Evolutionary conservation across 2,329 filamentous ascomycete genomes (phyloP).

Genomic region (Rhynchosporium secalis): DNA sequence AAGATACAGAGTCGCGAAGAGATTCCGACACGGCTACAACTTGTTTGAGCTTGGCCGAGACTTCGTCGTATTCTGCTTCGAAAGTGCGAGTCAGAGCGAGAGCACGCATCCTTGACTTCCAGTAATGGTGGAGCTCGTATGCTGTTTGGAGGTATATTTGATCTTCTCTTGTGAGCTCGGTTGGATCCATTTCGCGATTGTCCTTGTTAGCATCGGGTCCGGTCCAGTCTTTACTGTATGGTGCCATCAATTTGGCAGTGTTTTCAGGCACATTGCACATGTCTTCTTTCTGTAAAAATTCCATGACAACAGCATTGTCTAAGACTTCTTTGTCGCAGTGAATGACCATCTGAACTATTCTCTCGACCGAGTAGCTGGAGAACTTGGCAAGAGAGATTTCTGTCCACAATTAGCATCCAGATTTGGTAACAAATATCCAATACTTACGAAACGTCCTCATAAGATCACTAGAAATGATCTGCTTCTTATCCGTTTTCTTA

Average conservation of each 20-base stretch:
- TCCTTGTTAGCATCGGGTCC: slow-evolving; percentile 78
- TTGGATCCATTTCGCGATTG: slow-evolving; percentile 79
- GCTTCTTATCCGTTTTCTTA: slow-evolving; percentile 92
- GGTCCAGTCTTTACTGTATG: slow-evolving; percentile 96
- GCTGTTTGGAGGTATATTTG: slow-evolving; percentile 93
- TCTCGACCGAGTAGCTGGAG: slow-evolving; percentile 79
- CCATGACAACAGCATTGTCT: slow-evolving; percentile 91
- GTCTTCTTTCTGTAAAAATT: slow-evolving; percentile 91
- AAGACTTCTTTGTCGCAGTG: slow-evolving; percentile 89
- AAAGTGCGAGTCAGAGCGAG: slow-evolving; percentile 80
- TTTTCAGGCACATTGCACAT: slow-evolving; percentile 92
- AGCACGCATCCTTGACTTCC: slow-evolving; percentile 96
- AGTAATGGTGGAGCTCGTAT: slow-evolving; percentile 95
- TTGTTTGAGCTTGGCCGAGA: slow-evolving; percentile 79
- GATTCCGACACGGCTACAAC: slow-evolving; percentile 88
- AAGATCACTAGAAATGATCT: slow-evolving; percentile 88
- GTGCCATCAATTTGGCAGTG: slow-evolving; percentile 84
- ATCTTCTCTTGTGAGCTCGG: slow-evolving; percentile 88
- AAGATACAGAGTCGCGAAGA: slow-evolving; percentile 82
- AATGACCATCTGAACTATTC: slow-evolving; percentile 88
- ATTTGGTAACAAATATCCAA: neutral
- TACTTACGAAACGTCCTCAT: slow-evolving; percentile 77
- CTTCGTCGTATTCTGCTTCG: slow-evolving; percentile 88
- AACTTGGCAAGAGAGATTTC: slow-evolving; percentile 93
- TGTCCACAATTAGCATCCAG: slow-evolving; percentile 31